A percentile compares a stretch with the other conserved stretches of the same genome.
phyloP scores from a whole-genome alignment of 2,329 filamentous ascomycete genomes.

The Colletotrichum liaoningense region DNA sequence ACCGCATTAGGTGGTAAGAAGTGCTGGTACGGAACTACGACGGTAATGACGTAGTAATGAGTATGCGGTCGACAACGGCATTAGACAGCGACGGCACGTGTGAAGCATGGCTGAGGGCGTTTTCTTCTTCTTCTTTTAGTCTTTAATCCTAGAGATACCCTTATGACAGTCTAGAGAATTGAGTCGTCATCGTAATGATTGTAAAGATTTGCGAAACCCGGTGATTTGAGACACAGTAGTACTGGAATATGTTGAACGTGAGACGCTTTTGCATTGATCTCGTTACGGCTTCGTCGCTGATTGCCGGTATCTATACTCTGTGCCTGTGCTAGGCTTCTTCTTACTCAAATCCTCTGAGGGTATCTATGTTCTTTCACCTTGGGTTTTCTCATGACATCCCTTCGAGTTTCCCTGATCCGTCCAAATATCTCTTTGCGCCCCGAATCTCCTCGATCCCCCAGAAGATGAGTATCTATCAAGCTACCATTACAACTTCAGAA shows the following conservation, averaged over 20 bases:
- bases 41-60: neutral
- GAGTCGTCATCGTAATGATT: neutral
- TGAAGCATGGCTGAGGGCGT: neutral
- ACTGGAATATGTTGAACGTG: no score
- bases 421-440: no score
- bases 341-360: no score
- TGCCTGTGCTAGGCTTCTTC: neutral
- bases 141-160: constrained; percentile 22
- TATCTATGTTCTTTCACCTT: neutral
- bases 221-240: neutral
- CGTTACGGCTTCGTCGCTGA: neutral
- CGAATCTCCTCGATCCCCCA: no score
- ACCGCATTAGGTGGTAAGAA: neutral
- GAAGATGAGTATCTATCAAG: no score
- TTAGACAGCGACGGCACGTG: neutral
- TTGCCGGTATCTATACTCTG: neutral
- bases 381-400: neutral
- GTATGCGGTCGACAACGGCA: neutral
- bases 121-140: neutral
- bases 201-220: neutral
- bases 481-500: no score
- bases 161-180: neutral
- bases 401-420: neutral
- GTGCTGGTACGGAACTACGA: neutral
- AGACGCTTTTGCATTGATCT: neutral